Conservation (phyloP, 2,329 filamentous ascomycete species). For the Phoma herbarum region DNA sequence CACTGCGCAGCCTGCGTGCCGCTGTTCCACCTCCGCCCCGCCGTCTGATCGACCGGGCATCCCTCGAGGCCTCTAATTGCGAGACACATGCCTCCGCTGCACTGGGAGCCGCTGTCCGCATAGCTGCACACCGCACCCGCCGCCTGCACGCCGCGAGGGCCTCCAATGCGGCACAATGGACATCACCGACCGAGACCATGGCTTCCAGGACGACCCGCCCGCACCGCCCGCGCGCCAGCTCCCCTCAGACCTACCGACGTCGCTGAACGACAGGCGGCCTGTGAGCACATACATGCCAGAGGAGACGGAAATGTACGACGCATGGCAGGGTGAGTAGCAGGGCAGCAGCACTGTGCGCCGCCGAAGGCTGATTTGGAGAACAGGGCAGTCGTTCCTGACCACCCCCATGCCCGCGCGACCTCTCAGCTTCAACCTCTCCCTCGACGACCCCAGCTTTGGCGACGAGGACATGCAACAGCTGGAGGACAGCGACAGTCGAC, state of each 20-base stretch:
- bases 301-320: slow-evolving; percentile 98
- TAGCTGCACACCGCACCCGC: slow-evolving; percentile 7
- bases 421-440: slow-evolving; percentile 82
- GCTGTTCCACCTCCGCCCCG: slow-evolving; percentile 10
- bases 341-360: not conserved
- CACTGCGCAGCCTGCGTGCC: slow-evolving; percentile 4
- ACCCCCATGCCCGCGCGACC: slow-evolving; percentile 85
- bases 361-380: slow-evolving; percentile 8
- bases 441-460: slow-evolving; percentile 80
- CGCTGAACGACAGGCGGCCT: slow-evolving; percentile 85
- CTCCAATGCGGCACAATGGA: slow-evolving; percentile 48
- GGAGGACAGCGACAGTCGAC: slow-evolving; percentile 82
- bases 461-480: slow-evolving; percentile 66
- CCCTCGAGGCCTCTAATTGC: not conserved
- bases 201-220: slow-evolving; percentile 45
- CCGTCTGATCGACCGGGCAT: slow-evolving; percentile 5
- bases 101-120: slow-evolving; percentile 12
- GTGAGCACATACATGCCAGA: slow-evolving; percentile 68
- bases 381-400: slow-evolving; percentile 94
- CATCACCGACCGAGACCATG: slow-evolving; percentile 46
- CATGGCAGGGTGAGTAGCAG: slow-evolving; percentile 85
- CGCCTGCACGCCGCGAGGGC: not conserved
- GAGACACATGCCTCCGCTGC: slow-evolving; percentile 17
- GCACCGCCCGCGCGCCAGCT: slow-evolving; percentile 61
- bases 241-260: slow-evolving; percentile 87